Conservation (phyloP, 768 basidiomycete genomes). For the Mycena venus region DNA sequence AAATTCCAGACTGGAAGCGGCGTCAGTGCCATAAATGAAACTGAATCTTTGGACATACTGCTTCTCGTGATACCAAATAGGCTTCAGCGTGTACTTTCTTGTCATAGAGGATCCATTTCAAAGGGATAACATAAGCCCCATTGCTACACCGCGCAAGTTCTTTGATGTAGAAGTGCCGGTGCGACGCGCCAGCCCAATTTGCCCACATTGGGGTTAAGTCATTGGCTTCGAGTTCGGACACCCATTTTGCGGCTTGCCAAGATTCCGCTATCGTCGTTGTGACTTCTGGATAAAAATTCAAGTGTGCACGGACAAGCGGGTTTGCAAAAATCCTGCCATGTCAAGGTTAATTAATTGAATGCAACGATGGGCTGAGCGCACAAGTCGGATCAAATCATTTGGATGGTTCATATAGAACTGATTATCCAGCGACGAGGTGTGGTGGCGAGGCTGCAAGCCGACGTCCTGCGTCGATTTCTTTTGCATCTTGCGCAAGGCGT, state of each 20-base stretch:
- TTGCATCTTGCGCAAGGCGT: conserved; percentile 42
- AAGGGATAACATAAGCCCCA: not conserved
- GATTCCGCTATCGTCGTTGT: conserved; percentile 34
- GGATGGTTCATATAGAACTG: conserved; percentile 45
- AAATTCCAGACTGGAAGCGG: not conserved
- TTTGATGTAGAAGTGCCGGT: not conserved
- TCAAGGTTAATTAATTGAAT: not conserved
- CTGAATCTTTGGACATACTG: not conserved
- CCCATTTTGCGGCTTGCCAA: conserved; percentile 15
- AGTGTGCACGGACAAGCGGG: conserved; percentile 28
- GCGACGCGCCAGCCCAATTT: not conserved
- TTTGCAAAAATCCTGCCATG: conserved; percentile 40
- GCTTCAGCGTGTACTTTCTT: not conserved
- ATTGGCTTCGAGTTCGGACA: not conserved
- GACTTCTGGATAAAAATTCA: conserved; percentile 12
- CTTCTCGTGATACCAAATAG: not conserved
- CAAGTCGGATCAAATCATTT: conserved; percentile 27
- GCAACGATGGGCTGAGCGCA: not conserved
- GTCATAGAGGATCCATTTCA: not conserved
- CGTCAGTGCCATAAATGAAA: no score
- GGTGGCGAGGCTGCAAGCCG: conserved; percentile 26
- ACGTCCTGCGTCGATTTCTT: conserved; percentile 28
- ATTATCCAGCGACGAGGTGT: conserved; percentile 41
- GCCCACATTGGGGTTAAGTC: conserved; percentile 25
- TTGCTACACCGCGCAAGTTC: not conserved